phyloP scores from a whole-genome alignment of 1,139 yeast species.

The Spencermartinsiella ligniputridi region DNA sequence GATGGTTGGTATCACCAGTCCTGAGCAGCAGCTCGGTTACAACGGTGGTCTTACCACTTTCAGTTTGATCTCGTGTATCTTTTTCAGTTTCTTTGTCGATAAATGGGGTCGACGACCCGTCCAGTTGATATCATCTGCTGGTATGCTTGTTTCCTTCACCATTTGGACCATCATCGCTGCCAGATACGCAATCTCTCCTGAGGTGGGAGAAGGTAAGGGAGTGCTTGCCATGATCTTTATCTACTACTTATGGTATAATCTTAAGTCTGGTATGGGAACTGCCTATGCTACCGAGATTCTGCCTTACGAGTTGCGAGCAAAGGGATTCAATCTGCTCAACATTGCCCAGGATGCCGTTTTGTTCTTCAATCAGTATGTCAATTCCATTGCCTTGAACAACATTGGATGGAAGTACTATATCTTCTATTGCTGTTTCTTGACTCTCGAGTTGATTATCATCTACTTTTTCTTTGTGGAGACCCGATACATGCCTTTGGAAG shows the following conservation, averaged over 20 bases:
- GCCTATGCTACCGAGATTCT: slow-evolving; percentile 80
- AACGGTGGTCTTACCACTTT: slow-evolving; percentile 10
- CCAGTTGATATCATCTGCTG: slow-evolving; percentile 4
- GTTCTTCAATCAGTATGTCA: slow-evolving; percentile 39
- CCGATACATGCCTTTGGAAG: slow-evolving; percentile 37
- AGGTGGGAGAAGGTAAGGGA: slow-evolving; percentile 16
- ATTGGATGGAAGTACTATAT: slow-evolving; percentile 35
- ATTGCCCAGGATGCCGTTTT: slow-evolving; percentile 46
- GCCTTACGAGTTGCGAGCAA: slow-evolving; percentile 76
- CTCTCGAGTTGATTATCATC: slow-evolving; percentile 55
- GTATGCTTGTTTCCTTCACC: slow-evolving; percentile 1
- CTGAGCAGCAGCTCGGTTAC: slow-evolving; percentile 5
- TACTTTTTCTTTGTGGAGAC: slow-evolving; percentile 44
- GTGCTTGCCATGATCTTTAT: slow-evolving; percentile 11
- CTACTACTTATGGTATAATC: slow-evolving; percentile 8
- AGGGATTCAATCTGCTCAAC: slow-evolving; percentile 74
- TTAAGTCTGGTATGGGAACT: slow-evolving; percentile 32
- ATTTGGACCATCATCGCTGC: slow-evolving; percentile 4
- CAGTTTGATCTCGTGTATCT: not conserved
- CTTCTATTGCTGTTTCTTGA: slow-evolving; percentile 36
- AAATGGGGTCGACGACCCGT: slow-evolving; percentile 49
- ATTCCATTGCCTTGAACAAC: slow-evolving; percentile 36
- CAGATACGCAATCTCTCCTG: slow-evolving; percentile 2
- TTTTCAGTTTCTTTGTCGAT: slow-evolving; percentile 42
- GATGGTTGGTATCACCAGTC: slow-evolving; percentile 10